Evolutionary conservation across 2,329 filamentous ascomycete genomes (phyloP).

Genomic region (Zymoseptoria tritici): DNA sequence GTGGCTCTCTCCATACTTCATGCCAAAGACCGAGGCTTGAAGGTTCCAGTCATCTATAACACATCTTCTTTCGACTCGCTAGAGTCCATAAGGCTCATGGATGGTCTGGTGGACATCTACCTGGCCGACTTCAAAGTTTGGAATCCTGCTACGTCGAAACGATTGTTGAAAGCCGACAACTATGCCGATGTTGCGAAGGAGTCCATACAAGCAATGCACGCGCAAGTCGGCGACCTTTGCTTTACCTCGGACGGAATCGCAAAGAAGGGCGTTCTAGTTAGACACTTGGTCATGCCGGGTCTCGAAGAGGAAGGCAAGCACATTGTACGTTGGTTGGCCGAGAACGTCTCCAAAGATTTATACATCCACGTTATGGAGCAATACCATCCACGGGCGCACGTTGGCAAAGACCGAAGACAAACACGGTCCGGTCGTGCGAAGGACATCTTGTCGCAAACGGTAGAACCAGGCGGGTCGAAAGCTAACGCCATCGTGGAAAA

Average conservation of each 20-base stretch:
- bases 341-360: constrained; percentile 63
- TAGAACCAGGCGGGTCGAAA: constrained; percentile 26
- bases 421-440: constrained; percentile 16
- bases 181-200: constrained; percentile 66
- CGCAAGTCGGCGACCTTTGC: constrained; percentile 73
- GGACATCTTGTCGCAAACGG: constrained; percentile 21
- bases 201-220: constrained; percentile 72
- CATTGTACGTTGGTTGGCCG: constrained; percentile 70
- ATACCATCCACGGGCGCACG: constrained; percentile 72
- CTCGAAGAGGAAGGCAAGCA: constrained; percentile 63
- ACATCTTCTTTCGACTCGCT: constrained; percentile 74
- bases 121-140: constrained; percentile 86
- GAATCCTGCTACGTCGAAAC: constrained; percentile 56
- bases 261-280: constrained; percentile 65
- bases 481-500: constrained; percentile 27
- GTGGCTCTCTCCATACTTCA: constrained; percentile 69
- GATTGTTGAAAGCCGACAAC: constrained; percentile 70
- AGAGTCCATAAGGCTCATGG: constrained; percentile 62
- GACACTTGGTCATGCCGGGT: constrained; percentile 81
- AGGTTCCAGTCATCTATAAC: constrained; percentile 74
- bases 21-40: constrained; percentile 61
- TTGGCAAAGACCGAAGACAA: constrained; percentile 57
- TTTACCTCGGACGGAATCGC: constrained; percentile 77
- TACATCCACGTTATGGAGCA: constrained; percentile 89
- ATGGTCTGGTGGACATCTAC: constrained; percentile 78